These are phyloP conservation scores for Penicillium longicatenatum DNA, from an alignment of 495 filamentous ascomycete species.

Conservation along the genomic window DNA sequence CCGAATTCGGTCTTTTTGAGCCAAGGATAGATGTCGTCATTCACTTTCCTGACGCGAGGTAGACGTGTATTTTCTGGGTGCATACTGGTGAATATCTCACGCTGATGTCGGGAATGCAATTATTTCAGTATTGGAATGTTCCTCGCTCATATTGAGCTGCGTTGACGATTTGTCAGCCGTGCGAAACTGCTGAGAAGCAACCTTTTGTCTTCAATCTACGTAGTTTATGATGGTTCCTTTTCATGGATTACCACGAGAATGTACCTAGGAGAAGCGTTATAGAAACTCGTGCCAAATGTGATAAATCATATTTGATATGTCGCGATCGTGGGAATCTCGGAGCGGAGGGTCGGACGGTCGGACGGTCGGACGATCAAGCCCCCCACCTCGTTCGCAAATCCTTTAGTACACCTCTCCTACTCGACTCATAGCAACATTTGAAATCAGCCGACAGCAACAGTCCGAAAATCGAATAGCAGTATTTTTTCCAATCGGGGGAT, in stretches of 20 bases:
- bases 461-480: background rate
- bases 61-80: no score
- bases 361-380: slow-evolving; percentile 1
- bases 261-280: background rate
- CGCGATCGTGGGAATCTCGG: background rate
- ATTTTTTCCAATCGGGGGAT: background rate
- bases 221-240: background rate
- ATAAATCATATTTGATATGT: background rate
- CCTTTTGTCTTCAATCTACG: no score
- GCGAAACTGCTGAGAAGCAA: no score
- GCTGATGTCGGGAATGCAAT: no score
- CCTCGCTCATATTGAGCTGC: no score
- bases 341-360: slow-evolving; percentile 15
- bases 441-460: background rate
- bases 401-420: background rate
- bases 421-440: background rate
- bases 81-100: no score
- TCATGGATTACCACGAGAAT: background rate
- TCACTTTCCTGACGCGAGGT: no score
- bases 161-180: no score
- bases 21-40: no score
- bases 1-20: no score
- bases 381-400: background rate
- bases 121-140: no score
- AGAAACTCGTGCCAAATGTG: background rate